A percentile compares a stretch with the other conserved stretches of the same genome.
phyloP scores from a whole-genome alignment of 352 stramenopile species.

The Plasmopara muralis region DNA sequence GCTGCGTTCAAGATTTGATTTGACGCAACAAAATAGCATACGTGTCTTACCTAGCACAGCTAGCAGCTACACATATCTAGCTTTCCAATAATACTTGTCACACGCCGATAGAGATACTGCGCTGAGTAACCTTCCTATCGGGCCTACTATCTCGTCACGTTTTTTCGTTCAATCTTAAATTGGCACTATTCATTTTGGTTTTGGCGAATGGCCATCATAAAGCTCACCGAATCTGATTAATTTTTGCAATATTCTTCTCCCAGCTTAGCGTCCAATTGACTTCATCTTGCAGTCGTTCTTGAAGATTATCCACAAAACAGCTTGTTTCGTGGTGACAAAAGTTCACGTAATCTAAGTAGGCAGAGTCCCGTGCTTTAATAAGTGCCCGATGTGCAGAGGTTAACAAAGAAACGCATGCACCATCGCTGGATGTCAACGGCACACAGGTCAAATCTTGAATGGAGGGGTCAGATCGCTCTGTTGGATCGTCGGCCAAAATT shows the following conservation, averaged over 20 bases:
- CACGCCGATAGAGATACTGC: too few species aligned
- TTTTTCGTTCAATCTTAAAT: too few species aligned
- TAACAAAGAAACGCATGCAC: conserved; percentile 38
- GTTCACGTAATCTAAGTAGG: conserved; percentile 30
- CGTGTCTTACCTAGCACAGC: too few species aligned
- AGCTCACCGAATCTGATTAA: neutral
- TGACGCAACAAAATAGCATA: too few species aligned
- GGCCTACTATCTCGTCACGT: too few species aligned
- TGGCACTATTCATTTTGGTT: too few species aligned
- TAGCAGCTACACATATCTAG: too few species aligned
- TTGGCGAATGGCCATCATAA: too few species aligned
- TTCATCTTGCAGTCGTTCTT: conserved; percentile 51
- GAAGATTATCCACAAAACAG: conserved; percentile 14
- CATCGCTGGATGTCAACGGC: conserved; percentile 17
- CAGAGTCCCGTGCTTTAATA: conserved; percentile 35
- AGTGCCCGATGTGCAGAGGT: conserved; percentile 54
- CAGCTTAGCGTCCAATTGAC: conserved; percentile 47
- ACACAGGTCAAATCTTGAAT: conserved; percentile 18
- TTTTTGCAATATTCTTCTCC: conserved; percentile 29
- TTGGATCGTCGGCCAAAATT: conserved; percentile 16
- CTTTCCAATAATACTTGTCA: too few species aligned
- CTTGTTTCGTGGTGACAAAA: conserved; percentile 24
- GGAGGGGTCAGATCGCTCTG: conserved; percentile 12
- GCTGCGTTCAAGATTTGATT: too few species aligned
- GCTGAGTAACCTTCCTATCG: too few species aligned